Base-by-base conservation (phyloP, 306 rosid species). In the Lathyrus sativus region DNA sequence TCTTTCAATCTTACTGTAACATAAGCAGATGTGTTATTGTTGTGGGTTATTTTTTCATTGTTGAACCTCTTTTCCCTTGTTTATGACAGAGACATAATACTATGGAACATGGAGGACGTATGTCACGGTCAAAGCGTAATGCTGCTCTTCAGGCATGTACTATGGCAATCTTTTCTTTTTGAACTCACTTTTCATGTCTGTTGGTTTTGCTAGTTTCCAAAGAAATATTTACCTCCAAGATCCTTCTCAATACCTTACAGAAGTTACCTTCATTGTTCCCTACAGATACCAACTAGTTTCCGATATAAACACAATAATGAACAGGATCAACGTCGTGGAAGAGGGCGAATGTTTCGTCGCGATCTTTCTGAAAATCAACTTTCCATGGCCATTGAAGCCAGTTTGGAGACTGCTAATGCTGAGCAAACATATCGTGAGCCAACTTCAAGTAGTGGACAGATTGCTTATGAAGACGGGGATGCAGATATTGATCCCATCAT, bases 91-190 rank as follows among this genome's bases (percentile, higher is more conserved):
- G 96, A 78, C 99, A 95, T 58, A 90, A 88, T 77, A 63, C 97
- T 68, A 51, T 75, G 46, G 99, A 95, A 75, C 99, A 95, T 75
- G 99, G 95, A 55, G 99, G 99, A 66, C 87, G 85, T 9, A 84
- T 95, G 93, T 90, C 99, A 77, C 90, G 99, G 55, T 87, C 96
- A 1, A 84, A 87, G 85, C 97, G 97, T 19, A 90, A 88, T 76
- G 99, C 97, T 67, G 99, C 97, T 76, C 95, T 95, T 55, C 96
- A 90, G 96, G 99, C 73, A 84, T 29, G 78, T 72, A n/a, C 19
- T 48, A 2, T 65, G 54, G 26, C 66, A 58, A 26, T 51, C 9
- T 7, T 38, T 41, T 56, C 28, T 55, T 67, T 49, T 68, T 55
- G 45, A 56, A 62, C 38, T 33, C 31, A 17, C 57, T 76, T 49